Base-by-base conservation (phyloP, 2,329 filamentous ascomycete genomes). In the Trichocomaceae sp. region DNA sequence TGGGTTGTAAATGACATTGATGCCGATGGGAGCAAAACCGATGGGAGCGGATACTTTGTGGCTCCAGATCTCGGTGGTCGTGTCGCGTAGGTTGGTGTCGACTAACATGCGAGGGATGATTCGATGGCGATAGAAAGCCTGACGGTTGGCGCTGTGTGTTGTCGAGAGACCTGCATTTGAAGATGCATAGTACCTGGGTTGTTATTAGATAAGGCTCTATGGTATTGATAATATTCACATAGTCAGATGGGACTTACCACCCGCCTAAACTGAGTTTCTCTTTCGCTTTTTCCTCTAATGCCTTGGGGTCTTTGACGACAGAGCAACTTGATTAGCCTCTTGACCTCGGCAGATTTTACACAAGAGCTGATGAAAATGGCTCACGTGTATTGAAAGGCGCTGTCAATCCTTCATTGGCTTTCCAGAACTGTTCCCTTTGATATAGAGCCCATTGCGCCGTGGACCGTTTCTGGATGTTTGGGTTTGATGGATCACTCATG, bases 1-100 rank as follows among this genome's bases (percentile, higher is more conserved):
- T 0, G 77, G 74, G 60, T 85, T 76, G 69, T 84, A 85, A 61
- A 85, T 86, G 58, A 80, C 79, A 70, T 86, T 84, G 60, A 86
- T 84, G 4, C 83, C 83, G 26, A 85, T 79, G 0, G 83, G 82
- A 0, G 83, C 80, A 62, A 86, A 83, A n/a, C 81, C 82, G 50
- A 86, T 79, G 0, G 83, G 83, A 0, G 81, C 82, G 2, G 77
- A 72, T 13, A 82, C 77, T 48, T 75, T 74, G 65, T 84, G 80
- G 13, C 82, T 79, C 65, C 84, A 86, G 57, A 86, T 81, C 3
- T 69, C 71, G 12, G 80, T 80, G 1, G 69, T 68, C 1, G 80
- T 56, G 61, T 85, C 81, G 37, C 82, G 78, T 31, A 67, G 68
- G 62, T 81, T 83, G 7, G 80, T 84, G 66, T 85, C 81, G 42